Base-by-base conservation (phyloP, 2,329 filamentous ascomycete species). In the Calonectria pteridis region DNA sequence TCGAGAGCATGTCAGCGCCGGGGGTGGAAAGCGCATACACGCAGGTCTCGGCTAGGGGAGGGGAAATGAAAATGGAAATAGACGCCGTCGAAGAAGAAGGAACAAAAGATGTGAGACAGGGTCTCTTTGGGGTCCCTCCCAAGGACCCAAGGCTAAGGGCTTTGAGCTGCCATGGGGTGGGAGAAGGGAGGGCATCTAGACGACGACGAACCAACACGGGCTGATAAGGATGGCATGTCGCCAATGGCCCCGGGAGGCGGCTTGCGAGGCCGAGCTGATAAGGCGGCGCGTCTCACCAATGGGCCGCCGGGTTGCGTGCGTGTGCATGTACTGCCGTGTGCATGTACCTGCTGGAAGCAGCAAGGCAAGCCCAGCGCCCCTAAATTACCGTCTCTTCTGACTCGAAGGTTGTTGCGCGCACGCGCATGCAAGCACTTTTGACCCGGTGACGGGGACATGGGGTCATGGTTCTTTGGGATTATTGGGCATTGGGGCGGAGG, bases 181-280 rank as follows among this genome's bases (percentile, higher is more conserved):
- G 43, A 26, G 23, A 26, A 43, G 49, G 69, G 65, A 63, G 53
- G 65, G 70, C 70, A 69, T 72, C 65, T 35, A 20, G 29, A 58
- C 69, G 69, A 9, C 13, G 37, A 37, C 23, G 33, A 62, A 40
- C 55, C 28, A 37, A 66, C 18, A 31, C 23, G 65, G 69, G 68
- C 77, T 77, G 79, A 80, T 80, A 80, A 80, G 79, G 70, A 74
- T 80, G 73, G 65, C 51, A 77, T 72, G 71, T 78, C 76, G 23
- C 58, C 67, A 73, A 62, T 67, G 53, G 35, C 43, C 67, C 66
- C 65, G 37, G 49, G 68, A 69, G 65, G 29, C 40, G 55, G 46
- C 14, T 53, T 58, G 59, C 43, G 51, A 43, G 53, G 69, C 51
- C 50, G 26, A 59, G 58, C 68, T 74, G 72, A 74, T 74, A 74